A percentile compares a stretch with the other conserved stretches of the same genome.
These are phyloP conservation scores for Aegilops sharonensis DNA, from an alignment of 176 grass and related monocot genomes.

Conservation along the genomic window DNA sequence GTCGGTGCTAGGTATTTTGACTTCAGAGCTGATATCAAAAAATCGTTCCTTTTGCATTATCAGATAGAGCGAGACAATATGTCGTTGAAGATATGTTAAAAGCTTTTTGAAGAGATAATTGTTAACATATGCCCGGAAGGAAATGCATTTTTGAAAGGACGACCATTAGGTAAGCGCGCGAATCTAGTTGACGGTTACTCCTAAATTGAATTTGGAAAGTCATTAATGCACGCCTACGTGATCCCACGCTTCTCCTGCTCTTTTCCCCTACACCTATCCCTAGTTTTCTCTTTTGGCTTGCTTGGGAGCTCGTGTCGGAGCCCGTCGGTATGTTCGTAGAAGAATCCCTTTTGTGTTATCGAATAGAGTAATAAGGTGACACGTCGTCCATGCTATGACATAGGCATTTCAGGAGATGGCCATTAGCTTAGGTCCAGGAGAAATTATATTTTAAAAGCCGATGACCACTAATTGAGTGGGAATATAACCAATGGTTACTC, in stretches of 20 bases:
- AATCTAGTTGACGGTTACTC: background rate
- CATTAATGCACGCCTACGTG: too few species aligned
- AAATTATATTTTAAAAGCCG: background rate
- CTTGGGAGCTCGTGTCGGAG: background rate
- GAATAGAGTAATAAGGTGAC: too few species aligned
- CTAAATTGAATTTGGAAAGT: background rate
- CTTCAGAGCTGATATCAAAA: background rate
- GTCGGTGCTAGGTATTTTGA: background rate
- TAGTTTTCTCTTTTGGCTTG: background rate
- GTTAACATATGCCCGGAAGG: too few species aligned
- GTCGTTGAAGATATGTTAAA: too few species aligned
- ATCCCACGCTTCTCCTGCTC: background rate
- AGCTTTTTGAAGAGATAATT: background rate
- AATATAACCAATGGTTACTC: background rate
- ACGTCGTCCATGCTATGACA: too few species aligned
- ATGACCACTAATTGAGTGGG: background rate
- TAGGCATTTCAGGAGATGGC: too few species aligned
- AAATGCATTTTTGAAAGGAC: background rate
- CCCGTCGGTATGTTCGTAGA: background rate
- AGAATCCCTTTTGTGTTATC: background rate
- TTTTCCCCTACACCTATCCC: background rate
- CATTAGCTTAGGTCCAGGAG: too few species aligned
- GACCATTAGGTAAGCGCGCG: background rate
- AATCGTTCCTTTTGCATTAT: too few species aligned
- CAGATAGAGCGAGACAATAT: background rate